phyloP scores from a whole-genome alignment of 78 protist species.

The Capsaspora owczarzaki region DNA sequence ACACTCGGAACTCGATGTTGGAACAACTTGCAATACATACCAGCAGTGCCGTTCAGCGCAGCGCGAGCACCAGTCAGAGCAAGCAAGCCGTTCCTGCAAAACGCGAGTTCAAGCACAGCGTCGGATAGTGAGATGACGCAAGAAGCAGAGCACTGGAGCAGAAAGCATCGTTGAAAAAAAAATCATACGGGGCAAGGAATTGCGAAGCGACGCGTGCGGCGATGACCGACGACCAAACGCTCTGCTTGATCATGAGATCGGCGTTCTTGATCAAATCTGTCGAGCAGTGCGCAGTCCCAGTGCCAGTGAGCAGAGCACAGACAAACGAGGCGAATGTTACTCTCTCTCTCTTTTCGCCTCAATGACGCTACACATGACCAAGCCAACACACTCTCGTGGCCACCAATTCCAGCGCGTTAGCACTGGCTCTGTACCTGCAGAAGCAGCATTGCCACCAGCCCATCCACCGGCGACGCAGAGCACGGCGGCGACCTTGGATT shows the following conservation, averaged over 20 bases:
- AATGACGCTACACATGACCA: too few relatives aligned
- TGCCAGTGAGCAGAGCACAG: too few relatives aligned
- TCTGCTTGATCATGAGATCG: constrained; percentile 45
- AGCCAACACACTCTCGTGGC: too few relatives aligned
- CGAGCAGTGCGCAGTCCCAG: neutral
- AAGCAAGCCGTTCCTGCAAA: constrained; percentile 16
- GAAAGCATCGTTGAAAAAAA: neutral
- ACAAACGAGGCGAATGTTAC: too few relatives aligned
- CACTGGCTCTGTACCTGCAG: too few relatives aligned
- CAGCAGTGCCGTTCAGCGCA: constrained; percentile 28
- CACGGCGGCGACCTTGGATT: constrained; percentile 30
- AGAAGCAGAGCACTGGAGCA: neutral
- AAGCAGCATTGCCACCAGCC: constrained; percentile 46
- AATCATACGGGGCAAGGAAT: neutral
- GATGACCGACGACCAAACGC: constrained; percentile 31
- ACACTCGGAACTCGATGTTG: neutral
- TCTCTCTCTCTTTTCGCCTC: too few relatives aligned
- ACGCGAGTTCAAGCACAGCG: neutral
- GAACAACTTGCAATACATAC: neutral
- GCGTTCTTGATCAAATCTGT: constrained; percentile 15
- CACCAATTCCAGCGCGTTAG: too few relatives aligned
- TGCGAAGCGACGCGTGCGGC: constrained; percentile 29
- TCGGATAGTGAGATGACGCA: neutral
- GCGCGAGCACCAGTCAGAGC: constrained; percentile 44
- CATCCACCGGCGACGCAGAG: constrained; percentile 55